These are phyloP conservation scores for Noccaea caerulescens DNA, from an alignment of 345 rosid species.

Conservation along the genomic window DNA sequence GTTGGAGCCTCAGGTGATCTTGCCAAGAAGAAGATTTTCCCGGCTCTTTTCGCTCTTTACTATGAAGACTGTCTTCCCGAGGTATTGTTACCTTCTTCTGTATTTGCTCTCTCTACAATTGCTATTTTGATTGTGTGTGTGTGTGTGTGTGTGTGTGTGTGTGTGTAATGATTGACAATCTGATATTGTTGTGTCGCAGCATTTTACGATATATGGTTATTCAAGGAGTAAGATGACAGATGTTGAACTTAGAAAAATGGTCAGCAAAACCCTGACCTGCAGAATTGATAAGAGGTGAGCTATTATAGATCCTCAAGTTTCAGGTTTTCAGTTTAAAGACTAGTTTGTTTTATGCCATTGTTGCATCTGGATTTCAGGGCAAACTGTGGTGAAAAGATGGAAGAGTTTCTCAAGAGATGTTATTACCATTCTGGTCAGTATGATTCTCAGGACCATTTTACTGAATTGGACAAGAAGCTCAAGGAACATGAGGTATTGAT, in stretches of 20 bases:
- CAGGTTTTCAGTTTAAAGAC: neutral
- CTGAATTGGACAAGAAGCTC: constrained; percentile 76
- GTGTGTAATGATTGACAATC: neutral
- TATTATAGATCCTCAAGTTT: neutral
- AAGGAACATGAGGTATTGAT: constrained; percentile 80
- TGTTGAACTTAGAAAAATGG: constrained; percentile 88
- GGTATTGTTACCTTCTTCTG: constrained; percentile 50
- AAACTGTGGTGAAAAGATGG: constrained; percentile 94
- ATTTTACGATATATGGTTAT: constrained; percentile 89
- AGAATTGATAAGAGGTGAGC: constrained; percentile 92
- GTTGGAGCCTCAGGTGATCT: constrained; percentile 99
- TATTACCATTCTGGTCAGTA: constrained; percentile 98
- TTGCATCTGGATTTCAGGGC: constrained; percentile 60
- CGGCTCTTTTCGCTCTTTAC: constrained; percentile 96
- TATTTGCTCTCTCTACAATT: constrained; percentile 4
- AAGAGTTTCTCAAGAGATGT: constrained; percentile 90
- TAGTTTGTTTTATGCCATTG: constrained; percentile 3
- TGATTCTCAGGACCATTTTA: constrained; percentile 79
- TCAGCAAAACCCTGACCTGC: constrained; percentile 96
- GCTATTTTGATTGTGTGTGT: constrained; percentile 2
- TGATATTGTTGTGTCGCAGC: constrained; percentile 54
- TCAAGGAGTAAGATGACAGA: constrained; percentile 98
- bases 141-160: neutral
- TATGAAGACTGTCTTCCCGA: constrained; percentile 93
- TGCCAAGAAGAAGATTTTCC: constrained; percentile 99